Percentiles rank a stretch among this genome's conserved stretches.
phyloP scores from a whole-genome alignment of 306 rosid species.

The Gastrolobium villosum region DNA sequence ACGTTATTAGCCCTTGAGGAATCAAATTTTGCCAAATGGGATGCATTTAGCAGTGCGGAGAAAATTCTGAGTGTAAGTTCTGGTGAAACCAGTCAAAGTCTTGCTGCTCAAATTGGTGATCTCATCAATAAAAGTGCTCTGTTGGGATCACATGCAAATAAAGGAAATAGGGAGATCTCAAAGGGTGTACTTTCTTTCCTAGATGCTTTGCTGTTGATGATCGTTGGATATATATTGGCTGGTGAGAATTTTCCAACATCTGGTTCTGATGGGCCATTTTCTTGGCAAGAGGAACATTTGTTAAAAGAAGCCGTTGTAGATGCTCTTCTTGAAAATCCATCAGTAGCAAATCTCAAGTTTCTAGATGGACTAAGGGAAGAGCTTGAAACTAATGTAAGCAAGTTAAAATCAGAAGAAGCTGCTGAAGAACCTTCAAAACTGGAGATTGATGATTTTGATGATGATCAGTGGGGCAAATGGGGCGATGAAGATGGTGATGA shows the following conservation, averaged over 20 bases:
- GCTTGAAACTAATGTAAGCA: slow-evolving; percentile 73
- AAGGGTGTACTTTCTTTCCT: slow-evolving; percentile 76
- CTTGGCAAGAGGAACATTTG: slow-evolving; percentile 95
- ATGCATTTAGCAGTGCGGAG: slow-evolving; percentile 85
- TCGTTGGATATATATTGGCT: slow-evolving; percentile 86
- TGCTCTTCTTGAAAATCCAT: slow-evolving; percentile 86
- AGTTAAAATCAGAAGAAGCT: slow-evolving; percentile 64
- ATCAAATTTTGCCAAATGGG: slow-evolving; percentile 79
- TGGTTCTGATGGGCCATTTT: slow-evolving; percentile 90
- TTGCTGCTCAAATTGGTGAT: slow-evolving; percentile 91
- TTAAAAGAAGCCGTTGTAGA: slow-evolving; percentile 88
- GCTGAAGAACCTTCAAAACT: slow-evolving; percentile 51
- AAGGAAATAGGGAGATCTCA: slow-evolving; percentile 62
- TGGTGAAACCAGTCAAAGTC: slow-evolving; percentile 91
- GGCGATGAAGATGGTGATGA: slow-evolving; percentile 86
- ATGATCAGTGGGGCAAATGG: slow-evolving; percentile 95
- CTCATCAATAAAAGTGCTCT: slow-evolving; percentile 83
- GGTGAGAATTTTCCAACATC: slow-evolving; percentile 93
- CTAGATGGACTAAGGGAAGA: slow-evolving; percentile 84
- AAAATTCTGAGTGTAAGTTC: slow-evolving; percentile 73
- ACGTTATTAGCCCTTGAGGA: slow-evolving; percentile 75
- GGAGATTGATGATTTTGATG: slow-evolving; percentile 81
- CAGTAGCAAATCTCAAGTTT: slow-evolving; percentile 75
- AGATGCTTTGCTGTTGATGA: slow-evolving; percentile 83
- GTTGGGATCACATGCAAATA: slow-evolving; percentile 63